Conservation (phyloP, 169 alveolate genomes). For the Cryptosporidium parvum region DNA sequence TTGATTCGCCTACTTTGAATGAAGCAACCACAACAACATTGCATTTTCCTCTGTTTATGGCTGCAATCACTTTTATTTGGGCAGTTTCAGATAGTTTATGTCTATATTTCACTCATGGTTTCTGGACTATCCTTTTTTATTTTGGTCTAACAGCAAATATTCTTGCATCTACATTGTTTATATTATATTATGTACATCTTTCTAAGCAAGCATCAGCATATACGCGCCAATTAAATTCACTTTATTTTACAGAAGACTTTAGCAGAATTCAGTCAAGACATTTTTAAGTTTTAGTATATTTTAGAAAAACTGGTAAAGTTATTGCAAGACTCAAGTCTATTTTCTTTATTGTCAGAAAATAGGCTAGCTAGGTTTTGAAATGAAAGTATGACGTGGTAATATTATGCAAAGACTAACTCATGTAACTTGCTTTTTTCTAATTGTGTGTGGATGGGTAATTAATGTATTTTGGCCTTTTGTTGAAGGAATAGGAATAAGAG, state of each 20-base stretch:
- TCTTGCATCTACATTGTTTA: constrained; percentile 43
- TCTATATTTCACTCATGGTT: constrained; percentile 61
- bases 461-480: no score
- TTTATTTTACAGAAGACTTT: constrained; percentile 56
- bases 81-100: constrained; percentile 54
- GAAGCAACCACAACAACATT: constrained; percentile 67
- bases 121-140: constrained; percentile 53
- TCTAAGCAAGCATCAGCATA: constrained; percentile 50
- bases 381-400: not conserved
- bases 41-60: constrained; percentile 60
- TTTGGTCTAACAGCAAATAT: constrained; percentile 38
- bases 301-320: not conserved
- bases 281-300: not conserved
- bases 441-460: not conserved
- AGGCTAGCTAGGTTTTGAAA: not conserved
- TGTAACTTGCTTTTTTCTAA: no score
- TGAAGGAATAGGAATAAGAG: not conserved
- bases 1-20: constrained; percentile 48
- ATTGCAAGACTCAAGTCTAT: no score
- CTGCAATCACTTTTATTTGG: constrained; percentile 50
- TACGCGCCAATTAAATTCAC: constrained; percentile 59
- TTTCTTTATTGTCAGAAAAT: no score
- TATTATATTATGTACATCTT: constrained; percentile 42
- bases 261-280: constrained; percentile 69
- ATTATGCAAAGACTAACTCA: not conserved